Evolutionary conservation across 805 yeast species (phyloP), one percentile per base, ranked within the genome.

Genomic region (Jamesozyma hellenica): DNA sequence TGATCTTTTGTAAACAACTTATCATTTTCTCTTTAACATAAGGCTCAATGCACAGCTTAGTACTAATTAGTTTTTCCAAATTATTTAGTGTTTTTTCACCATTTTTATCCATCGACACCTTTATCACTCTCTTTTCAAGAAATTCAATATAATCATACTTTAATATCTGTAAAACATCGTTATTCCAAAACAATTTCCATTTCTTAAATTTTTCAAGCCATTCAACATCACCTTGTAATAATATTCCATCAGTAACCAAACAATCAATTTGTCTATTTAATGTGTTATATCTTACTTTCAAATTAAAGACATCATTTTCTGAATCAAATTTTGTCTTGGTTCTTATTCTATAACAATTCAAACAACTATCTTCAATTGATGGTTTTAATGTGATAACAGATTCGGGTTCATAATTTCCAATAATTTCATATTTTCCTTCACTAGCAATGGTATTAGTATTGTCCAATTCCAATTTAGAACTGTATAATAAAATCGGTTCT

Each of bases 121-220:
- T 28, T 12, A 59, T 38, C 3, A 28, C 39, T 15, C 42, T 34
- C 17, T 33, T 42, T 28, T 41, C 38, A 27, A 43, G 40, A 30
- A 53, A 58, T 28, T 35, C 38, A 4, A 43, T 44, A 35, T 51
- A 52, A 35, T 56, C 52, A 36, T 53, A 58, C 13, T 39, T 34
- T 12, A 60, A 41, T 13, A 40, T 38, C 1, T 53, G 42, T 23
- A 58, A 28, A 4, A 61, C 35, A 10, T 44, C 36, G 4, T 28
- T 31, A 23, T 48, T 44, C 65, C 65, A 61, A 13, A 46, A 42
- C 7, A 31, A 15, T 32, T 44, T 50, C 56, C 59, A 52, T 33
- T 39, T 28, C 18, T 46, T 51, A 46, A 51, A 55, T 16, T 48
- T 40, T 12, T 38, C 35, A 30, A 41, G 51, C 53, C 53, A 54